These are phyloP conservation scores for Hemisphaericaspora xylofermentans DNA, from an alignment of 1,139 yeast species.

Conservation along the genomic window DNA sequence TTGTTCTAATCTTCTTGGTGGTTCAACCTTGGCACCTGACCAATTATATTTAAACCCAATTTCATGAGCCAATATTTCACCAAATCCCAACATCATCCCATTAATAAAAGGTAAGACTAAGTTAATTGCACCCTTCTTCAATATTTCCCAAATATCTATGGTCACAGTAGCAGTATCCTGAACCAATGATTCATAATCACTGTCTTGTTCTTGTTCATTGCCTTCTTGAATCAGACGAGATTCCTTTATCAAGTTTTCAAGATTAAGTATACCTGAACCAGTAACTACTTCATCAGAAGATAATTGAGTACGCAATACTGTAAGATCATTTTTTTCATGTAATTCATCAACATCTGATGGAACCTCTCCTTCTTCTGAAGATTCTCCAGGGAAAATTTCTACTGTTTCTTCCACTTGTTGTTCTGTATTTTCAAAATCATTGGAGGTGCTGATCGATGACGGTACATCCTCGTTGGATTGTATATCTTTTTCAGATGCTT, in stretches of 20 bases:
- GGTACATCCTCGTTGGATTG: background rate
- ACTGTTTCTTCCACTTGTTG: background rate
- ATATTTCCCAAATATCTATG: conserved; percentile 32
- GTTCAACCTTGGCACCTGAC: conserved; percentile 68
- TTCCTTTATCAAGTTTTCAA: conserved; percentile 22
- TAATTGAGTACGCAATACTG: conserved; percentile 63
- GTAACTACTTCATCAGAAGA: conserved; percentile 65
- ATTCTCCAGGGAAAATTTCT: background rate
- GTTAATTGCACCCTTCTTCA: conserved; percentile 64
- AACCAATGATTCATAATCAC: background rate
- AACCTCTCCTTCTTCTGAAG: background rate
- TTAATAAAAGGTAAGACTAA: conserved; percentile 83
- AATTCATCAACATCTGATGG: conserved; percentile 10
- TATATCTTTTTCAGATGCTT: background rate
- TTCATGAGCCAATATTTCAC: conserved; percentile 93
- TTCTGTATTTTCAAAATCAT: background rate
- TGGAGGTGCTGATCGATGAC: background rate
- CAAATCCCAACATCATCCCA: conserved; percentile 95
- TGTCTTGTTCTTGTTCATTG: conserved; percentile 9
- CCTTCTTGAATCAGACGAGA: conserved; percentile 18
- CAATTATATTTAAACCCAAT: conserved; percentile 79
- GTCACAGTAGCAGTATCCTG: conserved; percentile 5
- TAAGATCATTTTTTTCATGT: conserved; percentile 26
- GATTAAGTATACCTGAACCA: conserved; percentile 21
- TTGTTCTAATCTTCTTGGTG: conserved; percentile 32